Evolutionary conservation across 805 yeast species (phyloP).

Genomic region (Hanseniaspora valbyensis): DNA sequence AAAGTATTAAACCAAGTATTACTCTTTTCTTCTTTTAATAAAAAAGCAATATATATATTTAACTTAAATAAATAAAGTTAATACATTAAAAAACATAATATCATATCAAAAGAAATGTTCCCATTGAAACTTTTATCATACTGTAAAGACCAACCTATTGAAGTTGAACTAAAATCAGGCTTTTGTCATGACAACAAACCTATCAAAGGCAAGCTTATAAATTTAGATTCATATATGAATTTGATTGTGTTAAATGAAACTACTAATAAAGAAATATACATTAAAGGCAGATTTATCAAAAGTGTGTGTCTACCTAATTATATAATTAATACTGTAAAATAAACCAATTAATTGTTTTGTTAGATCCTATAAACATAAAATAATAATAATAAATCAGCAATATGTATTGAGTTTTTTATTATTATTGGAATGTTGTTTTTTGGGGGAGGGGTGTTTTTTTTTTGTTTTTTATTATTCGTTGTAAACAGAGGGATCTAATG

Average conservation of each 20-base stretch:
- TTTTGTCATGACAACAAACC: conserved; percentile 49
- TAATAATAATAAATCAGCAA: conserved; percentile 22
- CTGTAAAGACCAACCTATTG: conserved; percentile 76
- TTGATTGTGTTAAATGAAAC: conserved; percentile 68
- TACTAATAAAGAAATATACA: conserved; percentile 61
- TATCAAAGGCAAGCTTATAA: conserved; percentile 67
- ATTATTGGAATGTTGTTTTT: no score
- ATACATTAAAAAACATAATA: neutral
- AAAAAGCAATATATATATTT: neutral
- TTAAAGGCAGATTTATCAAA: conserved; percentile 77
- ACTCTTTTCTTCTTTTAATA: neutral
- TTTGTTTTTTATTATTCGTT: neutral
- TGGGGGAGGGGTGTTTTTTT: no score
- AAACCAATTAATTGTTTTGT: conserved; percentile 26
- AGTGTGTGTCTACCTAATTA: conserved; percentile 66
- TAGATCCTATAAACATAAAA: no score
- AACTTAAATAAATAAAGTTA: neutral
- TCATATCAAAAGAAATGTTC: conserved; percentile 43
- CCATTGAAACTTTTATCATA: conserved; percentile 86
- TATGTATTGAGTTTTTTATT: no score
- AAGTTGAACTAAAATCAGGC: conserved; percentile 71
- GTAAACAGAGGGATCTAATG: conserved; percentile 1
- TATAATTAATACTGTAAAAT: conserved; percentile 64
- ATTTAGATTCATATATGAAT: conserved; percentile 95
- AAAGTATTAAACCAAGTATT: no score